Evolutionary conservation across 2,329 filamentous ascomycete genomes (phyloP).

Genomic region (Apiospora phragmitis): DNA sequence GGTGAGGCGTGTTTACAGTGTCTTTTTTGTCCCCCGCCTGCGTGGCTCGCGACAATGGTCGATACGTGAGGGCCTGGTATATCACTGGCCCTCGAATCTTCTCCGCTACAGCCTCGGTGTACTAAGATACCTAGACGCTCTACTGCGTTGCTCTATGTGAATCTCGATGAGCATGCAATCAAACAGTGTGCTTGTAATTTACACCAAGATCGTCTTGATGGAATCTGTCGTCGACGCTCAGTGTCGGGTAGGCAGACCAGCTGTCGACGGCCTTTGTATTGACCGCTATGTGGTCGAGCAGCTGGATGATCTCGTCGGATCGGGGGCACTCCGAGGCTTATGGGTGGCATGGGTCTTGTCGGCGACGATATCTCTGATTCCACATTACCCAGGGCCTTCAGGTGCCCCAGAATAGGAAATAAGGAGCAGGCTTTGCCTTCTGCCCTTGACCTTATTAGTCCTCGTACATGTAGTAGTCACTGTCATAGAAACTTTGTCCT

Average conservation of each 20-base stretch:
- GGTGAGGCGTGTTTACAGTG: too few relatives aligned
- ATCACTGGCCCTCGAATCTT: not conserved
- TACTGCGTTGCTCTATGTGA: not conserved
- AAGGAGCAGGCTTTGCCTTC: not conserved
- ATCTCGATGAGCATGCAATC: not conserved
- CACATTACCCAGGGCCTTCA: not conserved
- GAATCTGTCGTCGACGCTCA: not conserved
- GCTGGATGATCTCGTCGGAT: not conserved
- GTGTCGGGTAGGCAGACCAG: not conserved
- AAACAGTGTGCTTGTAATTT: too few relatives aligned
- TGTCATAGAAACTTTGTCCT: not conserved
- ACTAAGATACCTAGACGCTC: not conserved
- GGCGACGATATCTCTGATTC: not conserved
- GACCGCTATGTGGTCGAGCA: not conserved
- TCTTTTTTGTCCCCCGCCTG: too few relatives aligned
- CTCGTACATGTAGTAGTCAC: too few relatives aligned
- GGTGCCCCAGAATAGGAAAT: not conserved
- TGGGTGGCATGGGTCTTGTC: not conserved
- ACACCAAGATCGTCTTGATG: not conserved
- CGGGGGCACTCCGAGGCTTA: not conserved
- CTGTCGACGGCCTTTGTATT: not conserved
- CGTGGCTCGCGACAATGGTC: not conserved
- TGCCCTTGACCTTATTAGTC: not conserved
- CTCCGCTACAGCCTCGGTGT: not conserved
- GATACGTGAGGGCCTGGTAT: not conserved